phyloP scores from a whole-genome alignment of 331 rosid species.

The Quercus tomentella region DNA sequence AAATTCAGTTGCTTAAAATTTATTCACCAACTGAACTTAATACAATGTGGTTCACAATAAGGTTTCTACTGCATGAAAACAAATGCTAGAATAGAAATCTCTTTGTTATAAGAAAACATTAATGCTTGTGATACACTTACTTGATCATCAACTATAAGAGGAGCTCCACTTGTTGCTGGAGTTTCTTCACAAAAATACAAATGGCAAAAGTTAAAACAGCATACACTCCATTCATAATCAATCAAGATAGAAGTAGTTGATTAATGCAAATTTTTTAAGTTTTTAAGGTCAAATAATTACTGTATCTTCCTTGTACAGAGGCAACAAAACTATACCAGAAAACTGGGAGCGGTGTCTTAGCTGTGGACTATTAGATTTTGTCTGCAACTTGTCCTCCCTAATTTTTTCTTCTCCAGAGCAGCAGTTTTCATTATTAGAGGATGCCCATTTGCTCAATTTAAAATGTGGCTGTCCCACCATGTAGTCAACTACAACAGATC shows the following conservation, averaged over 20 bases:
- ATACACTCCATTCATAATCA: slow-evolving; percentile 14
- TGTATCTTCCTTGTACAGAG: slow-evolving; percentile 1
- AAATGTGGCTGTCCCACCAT: slow-evolving; percentile 34
- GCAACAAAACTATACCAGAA: slow-evolving; percentile 33
- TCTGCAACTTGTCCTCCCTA: slow-evolving; percentile 9
- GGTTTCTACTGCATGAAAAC: slow-evolving; percentile 6
- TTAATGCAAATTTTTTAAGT: neutral
- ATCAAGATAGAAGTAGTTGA: slow-evolving; percentile 2
- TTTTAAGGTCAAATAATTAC: neutral
- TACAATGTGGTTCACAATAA: neutral
- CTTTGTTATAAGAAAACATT: neutral
- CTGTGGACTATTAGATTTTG: slow-evolving; percentile 24
- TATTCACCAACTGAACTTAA: slow-evolving; percentile 4
- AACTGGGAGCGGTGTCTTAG: slow-evolving; percentile 38
- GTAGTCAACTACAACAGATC: slow-evolving; percentile 15
- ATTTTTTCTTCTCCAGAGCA: slow-evolving; percentile 19
- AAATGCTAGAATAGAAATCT: slow-evolving; percentile 14
- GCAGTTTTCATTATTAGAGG: slow-evolving; percentile 32
- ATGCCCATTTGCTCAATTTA: slow-evolving; percentile 68
- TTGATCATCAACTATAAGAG: slow-evolving; percentile 38
- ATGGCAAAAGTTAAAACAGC: slow-evolving; percentile 19
- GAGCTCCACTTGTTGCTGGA: slow-evolving; percentile 29
- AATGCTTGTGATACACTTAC: slow-evolving; percentile 30
- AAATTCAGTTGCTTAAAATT: slow-evolving; percentile 3
- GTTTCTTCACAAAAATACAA: slow-evolving; percentile 24